phyloP scores from a whole-genome alignment of 2,329 filamentous ascomycete species.

The Nemania sp. region DNA sequence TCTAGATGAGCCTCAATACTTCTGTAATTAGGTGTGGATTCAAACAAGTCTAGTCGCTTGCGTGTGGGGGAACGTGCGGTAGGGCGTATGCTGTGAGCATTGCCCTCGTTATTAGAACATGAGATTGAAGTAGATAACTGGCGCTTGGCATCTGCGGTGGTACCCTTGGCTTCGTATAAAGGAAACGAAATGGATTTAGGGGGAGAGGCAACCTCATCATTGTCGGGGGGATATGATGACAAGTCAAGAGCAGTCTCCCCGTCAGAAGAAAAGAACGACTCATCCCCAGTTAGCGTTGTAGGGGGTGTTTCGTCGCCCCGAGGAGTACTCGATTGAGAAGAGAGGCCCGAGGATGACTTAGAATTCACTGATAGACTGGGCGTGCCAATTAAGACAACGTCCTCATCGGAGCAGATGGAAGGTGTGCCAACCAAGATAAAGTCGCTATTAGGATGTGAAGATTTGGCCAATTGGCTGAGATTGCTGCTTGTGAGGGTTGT shows the following conservation, averaged over 20 bases:
- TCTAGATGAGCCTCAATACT: neutral
- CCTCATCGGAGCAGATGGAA: constrained; percentile 31
- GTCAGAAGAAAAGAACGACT: constrained; percentile 25
- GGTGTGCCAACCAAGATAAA: neutral
- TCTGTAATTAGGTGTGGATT: neutral
- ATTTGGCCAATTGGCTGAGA: constrained; percentile 26
- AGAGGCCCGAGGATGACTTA: constrained; percentile 12
- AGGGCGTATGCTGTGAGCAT: neutral
- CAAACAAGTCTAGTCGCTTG: neutral
- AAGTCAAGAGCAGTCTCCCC: constrained; percentile 15
- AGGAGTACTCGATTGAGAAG: constrained; percentile 12
- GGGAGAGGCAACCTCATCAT: neutral
- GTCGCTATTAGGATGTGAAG: constrained; percentile 9
- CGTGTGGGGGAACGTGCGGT: no score
- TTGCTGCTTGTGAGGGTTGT: constrained; percentile 34
- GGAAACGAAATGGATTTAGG: neutral
- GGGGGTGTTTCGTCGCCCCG: constrained; percentile 26
- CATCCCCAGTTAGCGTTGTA: constrained; percentile 31
- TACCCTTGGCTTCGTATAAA: neutral
- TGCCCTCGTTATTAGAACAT: neutral
- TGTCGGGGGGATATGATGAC: constrained; percentile 4
- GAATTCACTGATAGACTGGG: constrained; percentile 11
- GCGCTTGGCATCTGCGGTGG: neutral
- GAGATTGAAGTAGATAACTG: neutral
- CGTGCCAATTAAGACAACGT: constrained; percentile 28